These are phyloP conservation scores for Pyricularia grisea DNA, from an alignment of 2,329 filamentous ascomycete species.

Conservation along the genomic window DNA sequence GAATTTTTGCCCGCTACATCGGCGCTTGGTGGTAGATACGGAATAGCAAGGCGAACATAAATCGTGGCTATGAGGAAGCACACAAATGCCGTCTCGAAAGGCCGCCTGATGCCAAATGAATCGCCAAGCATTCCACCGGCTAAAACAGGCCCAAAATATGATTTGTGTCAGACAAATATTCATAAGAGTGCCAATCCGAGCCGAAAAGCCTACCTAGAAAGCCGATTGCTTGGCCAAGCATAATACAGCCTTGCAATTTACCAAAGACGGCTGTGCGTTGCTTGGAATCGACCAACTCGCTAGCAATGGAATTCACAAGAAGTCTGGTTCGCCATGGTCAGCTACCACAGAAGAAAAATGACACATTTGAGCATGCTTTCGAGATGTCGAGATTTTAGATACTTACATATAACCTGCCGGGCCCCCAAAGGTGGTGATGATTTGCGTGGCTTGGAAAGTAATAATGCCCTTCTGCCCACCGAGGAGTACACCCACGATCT, in stretches of 20 bases:
- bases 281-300: constrained; percentile 51
- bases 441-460: constrained; percentile 57
- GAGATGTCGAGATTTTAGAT: neutral
- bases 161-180: neutral
- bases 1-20: constrained; percentile 22
- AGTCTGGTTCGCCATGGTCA: constrained; percentile 25
- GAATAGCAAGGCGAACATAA: constrained; percentile 31
- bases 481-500: constrained; percentile 54
- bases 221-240: constrained; percentile 56
- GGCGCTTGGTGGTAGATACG: constrained; percentile 38
- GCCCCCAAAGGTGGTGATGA: constrained; percentile 59
- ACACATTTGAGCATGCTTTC: neutral
- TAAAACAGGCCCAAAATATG: constrained; percentile 12
- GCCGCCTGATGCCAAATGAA: constrained; percentile 49
- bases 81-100: constrained; percentile 54
- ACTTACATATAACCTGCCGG: constrained; percentile 55
- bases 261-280: constrained; percentile 57
- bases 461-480: constrained; percentile 55
- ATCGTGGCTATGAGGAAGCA: constrained; percentile 39
- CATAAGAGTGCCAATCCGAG: neutral
- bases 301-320: constrained; percentile 58
- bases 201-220: constrained; percentile 35
- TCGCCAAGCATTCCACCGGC: constrained; percentile 58
- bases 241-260: constrained; percentile 54
- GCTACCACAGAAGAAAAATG: neutral